phyloP scores from a whole-genome alignment of 257 asterid species.

The Solanum ahanhuiri region DNA sequence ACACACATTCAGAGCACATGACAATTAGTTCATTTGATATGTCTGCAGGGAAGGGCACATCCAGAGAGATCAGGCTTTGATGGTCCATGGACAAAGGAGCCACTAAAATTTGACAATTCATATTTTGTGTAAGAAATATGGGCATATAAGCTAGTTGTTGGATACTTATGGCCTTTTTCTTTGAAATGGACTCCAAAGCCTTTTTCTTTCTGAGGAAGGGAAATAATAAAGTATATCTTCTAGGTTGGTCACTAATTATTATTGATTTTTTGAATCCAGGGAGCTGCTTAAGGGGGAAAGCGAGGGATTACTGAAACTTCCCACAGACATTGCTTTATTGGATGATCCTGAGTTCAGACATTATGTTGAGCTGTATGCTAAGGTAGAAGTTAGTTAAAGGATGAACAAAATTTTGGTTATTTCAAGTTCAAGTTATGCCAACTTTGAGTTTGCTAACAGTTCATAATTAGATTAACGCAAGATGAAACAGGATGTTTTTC shows the following conservation, averaged over 20 bases:
- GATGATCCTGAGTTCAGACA: constrained; percentile 72
- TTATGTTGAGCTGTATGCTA: constrained; percentile 81
- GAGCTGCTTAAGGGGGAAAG: constrained; percentile 83
- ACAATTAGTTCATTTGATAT: not conserved
- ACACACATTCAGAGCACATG: not conserved
- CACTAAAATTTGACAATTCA: constrained; percentile 86
- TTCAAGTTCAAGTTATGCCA: not conserved
- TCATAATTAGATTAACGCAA: not conserved
- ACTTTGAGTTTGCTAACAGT: not conserved
- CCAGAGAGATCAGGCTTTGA: constrained; percentile 98
- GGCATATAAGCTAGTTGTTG: not conserved
- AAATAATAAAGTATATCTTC: not conserved
- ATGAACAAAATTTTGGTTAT: not conserved
- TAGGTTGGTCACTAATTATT: not conserved
- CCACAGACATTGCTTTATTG: constrained; percentile 69
- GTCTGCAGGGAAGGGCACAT: constrained; percentile 83
- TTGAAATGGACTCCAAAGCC: not conserved
- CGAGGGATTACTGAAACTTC: constrained; percentile 82
- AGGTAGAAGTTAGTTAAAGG: constrained; percentile 31
- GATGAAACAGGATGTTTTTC: not conserved
- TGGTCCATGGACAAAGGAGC: constrained; percentile 91
- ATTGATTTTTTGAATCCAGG: constrained; percentile 29
- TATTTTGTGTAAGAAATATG: constrained; percentile 59
- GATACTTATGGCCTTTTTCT: constrained; percentile 6
- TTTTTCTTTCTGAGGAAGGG: not conserved